Evolutionary conservation across 768 basidiomycete species (phyloP).

Genomic region (Coprinopsis strossmayeri): DNA sequence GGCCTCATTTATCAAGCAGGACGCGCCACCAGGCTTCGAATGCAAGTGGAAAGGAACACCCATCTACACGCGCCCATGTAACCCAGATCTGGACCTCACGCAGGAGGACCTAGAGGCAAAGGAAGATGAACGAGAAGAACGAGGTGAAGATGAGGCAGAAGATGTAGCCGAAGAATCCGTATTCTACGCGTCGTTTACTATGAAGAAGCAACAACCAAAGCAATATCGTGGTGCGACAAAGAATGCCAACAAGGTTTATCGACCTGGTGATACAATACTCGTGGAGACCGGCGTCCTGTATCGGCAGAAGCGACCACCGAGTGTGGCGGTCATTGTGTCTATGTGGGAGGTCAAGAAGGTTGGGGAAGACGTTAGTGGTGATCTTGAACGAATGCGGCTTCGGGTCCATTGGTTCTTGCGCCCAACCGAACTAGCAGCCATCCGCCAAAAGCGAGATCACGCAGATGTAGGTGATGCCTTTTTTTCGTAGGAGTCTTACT

Average conservation of each 20-base stretch:
- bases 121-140: slow-evolving; percentile 5
- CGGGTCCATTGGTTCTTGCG: slow-evolving; percentile 74
- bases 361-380: slow-evolving; percentile 2
- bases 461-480: slow-evolving; percentile 37
- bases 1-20: slow-evolving; percentile 16
- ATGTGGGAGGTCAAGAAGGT: slow-evolving; percentile 52
- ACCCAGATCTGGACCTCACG: slow-evolving; percentile 17
- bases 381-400: slow-evolving; percentile 38
- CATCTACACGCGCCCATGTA: slow-evolving; percentile 18
- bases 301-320: slow-evolving; percentile 38
- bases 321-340: slow-evolving; percentile 62
- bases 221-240: slow-evolving; percentile 20
- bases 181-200: slow-evolving; percentile 28
- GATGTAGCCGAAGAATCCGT: slow-evolving; percentile 22
- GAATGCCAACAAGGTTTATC: slow-evolving; percentile 29
- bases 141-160: slow-evolving; percentile 12
- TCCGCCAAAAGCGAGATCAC: slow-evolving; percentile 56
- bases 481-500: neutral
- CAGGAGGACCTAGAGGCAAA: slow-evolving; percentile 15
- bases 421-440: slow-evolving; percentile 53
- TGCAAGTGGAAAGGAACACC: slow-evolving; percentile 22
- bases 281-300: slow-evolving; percentile 43
- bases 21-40: slow-evolving; percentile 10
- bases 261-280: slow-evolving; percentile 62
- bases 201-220: slow-evolving; percentile 22